Evolutionary conservation across 2,329 filamentous ascomycete species (phyloP).

Genomic region (Penicillium freii): DNA sequence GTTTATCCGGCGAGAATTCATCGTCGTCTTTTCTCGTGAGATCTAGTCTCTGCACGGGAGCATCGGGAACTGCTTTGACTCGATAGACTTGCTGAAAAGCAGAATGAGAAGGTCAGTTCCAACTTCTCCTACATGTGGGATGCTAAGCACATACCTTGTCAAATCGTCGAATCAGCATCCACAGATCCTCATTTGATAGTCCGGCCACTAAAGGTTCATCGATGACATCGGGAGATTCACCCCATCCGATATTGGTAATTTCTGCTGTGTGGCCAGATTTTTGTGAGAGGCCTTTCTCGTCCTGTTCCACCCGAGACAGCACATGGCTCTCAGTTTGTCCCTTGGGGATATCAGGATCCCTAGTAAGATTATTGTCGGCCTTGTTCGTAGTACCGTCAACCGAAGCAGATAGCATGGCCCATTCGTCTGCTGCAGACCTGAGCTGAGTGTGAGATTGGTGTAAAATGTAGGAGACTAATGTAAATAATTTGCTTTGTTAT

Average conservation of each 20-base stretch:
- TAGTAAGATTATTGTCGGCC: background rate
- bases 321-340: constrained; percentile 28
- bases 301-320: constrained; percentile 21
- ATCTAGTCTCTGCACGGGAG: constrained; percentile 68
- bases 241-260: constrained; percentile 25
- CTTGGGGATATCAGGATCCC: constrained; percentile 1
- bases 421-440: background rate
- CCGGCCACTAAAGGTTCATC: constrained; percentile 59
- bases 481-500: background rate
- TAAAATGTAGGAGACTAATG: background rate
- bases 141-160: constrained; percentile 58
- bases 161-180: constrained; percentile 69
- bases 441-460: background rate
- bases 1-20: constrained; percentile 80
- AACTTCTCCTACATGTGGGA: too few relatives aligned
- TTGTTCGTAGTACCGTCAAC: background rate
- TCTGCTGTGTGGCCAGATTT: constrained; percentile 13
- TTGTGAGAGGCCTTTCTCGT: constrained; percentile 21
- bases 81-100: constrained; percentile 59
- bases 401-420: background rate
- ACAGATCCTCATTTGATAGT: constrained; percentile 69
- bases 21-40: constrained; percentile 79
- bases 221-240: constrained; percentile 6
- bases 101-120: constrained; percentile 7
- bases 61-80: constrained; percentile 64